Evolutionary conservation across 768 basidiomycete genomes (phyloP).

Genomic region (Coprinellus micaceus): DNA sequence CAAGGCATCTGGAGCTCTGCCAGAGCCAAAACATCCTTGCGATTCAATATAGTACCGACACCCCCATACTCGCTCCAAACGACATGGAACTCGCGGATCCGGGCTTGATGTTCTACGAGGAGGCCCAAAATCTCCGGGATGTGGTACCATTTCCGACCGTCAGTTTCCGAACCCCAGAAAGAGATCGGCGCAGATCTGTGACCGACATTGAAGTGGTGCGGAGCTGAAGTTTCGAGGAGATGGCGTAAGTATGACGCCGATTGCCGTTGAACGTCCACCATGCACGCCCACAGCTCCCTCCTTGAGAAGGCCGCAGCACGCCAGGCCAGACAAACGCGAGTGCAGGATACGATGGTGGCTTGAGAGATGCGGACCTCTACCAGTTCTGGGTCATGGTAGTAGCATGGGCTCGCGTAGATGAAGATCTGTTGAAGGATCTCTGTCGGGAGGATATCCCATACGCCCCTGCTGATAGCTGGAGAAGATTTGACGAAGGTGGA

Average conservation of each 20-base stretch:
- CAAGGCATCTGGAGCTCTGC: not conserved
- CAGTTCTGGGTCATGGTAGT: not conserved
- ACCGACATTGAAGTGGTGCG: not conserved
- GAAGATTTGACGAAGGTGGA: too few relatives aligned
- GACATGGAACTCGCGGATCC: not conserved
- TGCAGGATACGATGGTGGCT: not conserved
- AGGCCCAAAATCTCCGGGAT: not conserved
- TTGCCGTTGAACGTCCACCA: not conserved
- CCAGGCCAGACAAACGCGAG: not conserved
- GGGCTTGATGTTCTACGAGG: not conserved
- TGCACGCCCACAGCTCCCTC: not conserved
- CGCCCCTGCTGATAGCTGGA: too few relatives aligned
- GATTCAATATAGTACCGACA: too few relatives aligned
- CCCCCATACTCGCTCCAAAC: too few relatives aligned
- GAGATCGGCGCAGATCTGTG: not conserved
- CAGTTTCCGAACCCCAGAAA: not conserved
- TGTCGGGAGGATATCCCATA: too few relatives aligned
- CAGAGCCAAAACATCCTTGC: not conserved
- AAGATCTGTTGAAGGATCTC: not conserved
- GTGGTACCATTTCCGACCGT: not conserved
- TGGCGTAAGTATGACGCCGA: not conserved
- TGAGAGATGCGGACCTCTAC: not conserved
- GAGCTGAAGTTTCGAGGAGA: not conserved
- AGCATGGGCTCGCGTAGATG: not conserved
- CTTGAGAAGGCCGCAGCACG: not conserved